Evolutionary conservation across 139 green algal genomes (phyloP), one percentile per base, ranked within the genome.

Genomic region (Gonium pectorale): DNA sequence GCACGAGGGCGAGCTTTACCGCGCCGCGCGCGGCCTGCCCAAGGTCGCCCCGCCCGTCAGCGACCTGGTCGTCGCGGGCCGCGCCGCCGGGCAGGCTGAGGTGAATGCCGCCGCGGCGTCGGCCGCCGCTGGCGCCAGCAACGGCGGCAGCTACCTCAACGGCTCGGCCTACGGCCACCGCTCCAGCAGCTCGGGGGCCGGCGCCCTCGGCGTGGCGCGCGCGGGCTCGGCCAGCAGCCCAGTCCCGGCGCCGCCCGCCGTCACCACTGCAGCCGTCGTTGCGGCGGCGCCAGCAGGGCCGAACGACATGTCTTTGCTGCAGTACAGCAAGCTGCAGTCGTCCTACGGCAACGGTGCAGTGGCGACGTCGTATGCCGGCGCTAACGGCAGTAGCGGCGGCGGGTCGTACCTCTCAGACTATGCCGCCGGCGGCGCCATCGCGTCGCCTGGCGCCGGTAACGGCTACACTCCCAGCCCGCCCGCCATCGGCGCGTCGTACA

Each of bases 1-100:
- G 89, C 71, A 74, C 51, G 89, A 92, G 83, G 93, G 93, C 11
- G 93, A 93, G 3, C 38, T 88, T 51, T 91, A 87, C 56, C 85
- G 90, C 13, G 73, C 82, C 2, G 63, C 71, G 4, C 51, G 80
- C 0, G 86, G 80, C 13, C 63, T 86, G 37, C 66, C 51, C 40
- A 80, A 88, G 37, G 86, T 79, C 17, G 86, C 83, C 27, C 62
- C 78, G 17, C 67, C 70, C 27, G 77, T 87, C 37, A 82, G 67
- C 51, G 86, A 89, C 44, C 35, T 87, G 29, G 56, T 87, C 7
- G 19, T 82, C 0, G 44, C 68, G 26, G 69, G 85, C 49, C 46
- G 85, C 26, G 64, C 83, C 2, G 83, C 84, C 31, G 75, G 49
- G 29, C 5, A 13, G 17, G 43, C 60, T 33, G 64, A 52, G 17